Evolutionary conservation across 371 early-diverging fungal genomes (phyloP).

Genomic region (Mortierella sp.): DNA sequence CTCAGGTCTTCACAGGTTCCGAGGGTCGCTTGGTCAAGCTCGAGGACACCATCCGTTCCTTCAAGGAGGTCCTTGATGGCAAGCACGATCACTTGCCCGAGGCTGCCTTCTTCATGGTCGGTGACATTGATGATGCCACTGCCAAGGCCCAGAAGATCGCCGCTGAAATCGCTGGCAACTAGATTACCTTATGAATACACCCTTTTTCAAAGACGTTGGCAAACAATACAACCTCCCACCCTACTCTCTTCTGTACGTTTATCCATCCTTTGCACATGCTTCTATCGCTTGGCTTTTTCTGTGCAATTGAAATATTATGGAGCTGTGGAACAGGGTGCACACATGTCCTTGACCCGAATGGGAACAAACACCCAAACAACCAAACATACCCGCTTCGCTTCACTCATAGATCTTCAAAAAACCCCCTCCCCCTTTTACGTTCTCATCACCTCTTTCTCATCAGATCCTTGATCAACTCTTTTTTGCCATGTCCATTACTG

Average conservation of each 20-base stretch:
- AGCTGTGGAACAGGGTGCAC: no score
- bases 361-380: no score
- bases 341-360: no score
- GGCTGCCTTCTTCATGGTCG: constrained; percentile 98
- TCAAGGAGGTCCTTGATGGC: constrained; percentile 96
- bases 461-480: constrained; percentile 5
- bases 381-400: no score
- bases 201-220: constrained; percentile 10
- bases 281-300: background rate
- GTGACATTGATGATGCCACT: constrained; percentile 95
- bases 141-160: constrained; percentile 94
- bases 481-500: constrained; percentile 17
- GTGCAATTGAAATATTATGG: no score
- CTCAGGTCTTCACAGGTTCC: constrained; percentile 97
- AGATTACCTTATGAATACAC: constrained; percentile 20
- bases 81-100: constrained; percentile 96
- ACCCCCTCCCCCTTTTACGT: no score
- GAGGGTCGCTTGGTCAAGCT: constrained; percentile 95
- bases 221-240: constrained; percentile 1
- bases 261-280: no score
- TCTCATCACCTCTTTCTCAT: background rate
- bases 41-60: constrained; percentile 95
- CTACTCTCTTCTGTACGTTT: constrained; percentile 5
- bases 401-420: no score
- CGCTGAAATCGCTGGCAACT: constrained; percentile 53